Percentiles rank a stretch among this genome's conserved stretches.
phyloP scores from a whole-genome alignment of 257 asterid species.

The Solanum lignicaule region DNA sequence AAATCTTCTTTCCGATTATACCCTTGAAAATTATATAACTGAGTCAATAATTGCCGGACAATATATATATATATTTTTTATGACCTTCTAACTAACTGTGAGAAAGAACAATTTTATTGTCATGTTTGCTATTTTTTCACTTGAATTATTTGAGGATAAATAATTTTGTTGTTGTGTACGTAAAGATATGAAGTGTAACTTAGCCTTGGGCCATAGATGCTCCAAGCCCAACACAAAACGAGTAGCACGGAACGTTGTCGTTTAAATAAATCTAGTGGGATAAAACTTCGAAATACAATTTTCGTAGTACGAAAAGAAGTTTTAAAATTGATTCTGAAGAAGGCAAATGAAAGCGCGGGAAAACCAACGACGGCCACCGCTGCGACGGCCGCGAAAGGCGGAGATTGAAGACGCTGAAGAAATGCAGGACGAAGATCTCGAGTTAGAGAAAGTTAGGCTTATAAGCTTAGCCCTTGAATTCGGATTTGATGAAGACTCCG shows the following conservation, averaged over 20 bases:
- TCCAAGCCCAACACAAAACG: background rate
- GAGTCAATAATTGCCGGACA: too few relatives aligned
- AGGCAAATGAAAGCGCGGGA: constrained; percentile 53
- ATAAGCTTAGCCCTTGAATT: constrained; percentile 76
- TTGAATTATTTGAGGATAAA: too few relatives aligned
- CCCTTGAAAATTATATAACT: too few relatives aligned
- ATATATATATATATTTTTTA: too few relatives aligned
- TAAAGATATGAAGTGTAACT: too few relatives aligned
- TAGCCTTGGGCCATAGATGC: background rate
- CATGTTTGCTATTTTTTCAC: too few relatives aligned
- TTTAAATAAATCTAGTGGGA: background rate
- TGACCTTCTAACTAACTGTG: too few relatives aligned
- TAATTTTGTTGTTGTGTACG: too few relatives aligned
- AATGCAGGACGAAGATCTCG: constrained; percentile 52
- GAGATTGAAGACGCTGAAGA: constrained; percentile 3
- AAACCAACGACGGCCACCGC: constrained; percentile 4
- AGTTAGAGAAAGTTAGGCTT: constrained; percentile 61
- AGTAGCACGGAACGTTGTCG: background rate
- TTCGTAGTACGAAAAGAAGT: background rate
- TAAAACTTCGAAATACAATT: background rate
- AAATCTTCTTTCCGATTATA: too few relatives aligned
- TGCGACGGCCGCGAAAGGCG: background rate
- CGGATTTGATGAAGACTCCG: constrained; percentile 72
- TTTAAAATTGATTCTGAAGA: background rate
- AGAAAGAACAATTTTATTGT: too few relatives aligned